Evolutionary conservation across 2,329 filamentous ascomycete genomes (phyloP), one percentile per base, ranked within the genome.

Genomic region (Penicillium janthinellum): DNA sequence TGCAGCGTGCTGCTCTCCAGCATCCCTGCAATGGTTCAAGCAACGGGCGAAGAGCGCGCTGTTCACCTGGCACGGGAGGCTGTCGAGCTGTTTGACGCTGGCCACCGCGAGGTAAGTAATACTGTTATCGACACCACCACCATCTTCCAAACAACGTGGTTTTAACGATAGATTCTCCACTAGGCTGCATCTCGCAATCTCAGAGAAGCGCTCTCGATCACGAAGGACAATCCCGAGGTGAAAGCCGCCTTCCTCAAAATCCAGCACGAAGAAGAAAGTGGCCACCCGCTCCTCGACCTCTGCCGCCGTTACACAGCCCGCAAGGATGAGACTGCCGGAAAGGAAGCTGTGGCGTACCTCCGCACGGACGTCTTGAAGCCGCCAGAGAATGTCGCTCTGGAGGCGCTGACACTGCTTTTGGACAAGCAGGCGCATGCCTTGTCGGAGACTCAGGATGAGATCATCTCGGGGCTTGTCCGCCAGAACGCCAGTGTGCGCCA

Each of bases 171-270:
- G 4, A 42, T 6, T 45, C 20, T 35, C 15, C 28, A 5, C 3
- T 59, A 82, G 80, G 76, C 78, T 58, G 79, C 79, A 39, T 79
- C 78, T 44, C 71, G 78, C 63, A 81, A 79, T 64, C 73, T 82
- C 56, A 77, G 79, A 69, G 79, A 82, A 73, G 80, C 80, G n/a
- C 74, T 79, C 49, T 75, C 78, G 31, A 70, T 82, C 35, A 79
- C 78, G 25, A 77, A 79, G 38, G 75, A 81, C 31, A 77, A 80
- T 59, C 64, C 73, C 12, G 71, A 78, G 48, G 79, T 82, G 56
- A 79, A 78, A 66, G 71, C 75, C 34, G 79, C 79, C 31, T 77
- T 82, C 49, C 62, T 79, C 42, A 78, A 78, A 62, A 76, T 82
- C 54, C 74, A 75, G 49, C 72, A 77, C 49, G 75, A 78, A 58